Evolutionary conservation across 2,329 filamentous ascomycete genomes (phyloP).

Genomic region (Penicillium sp.): DNA sequence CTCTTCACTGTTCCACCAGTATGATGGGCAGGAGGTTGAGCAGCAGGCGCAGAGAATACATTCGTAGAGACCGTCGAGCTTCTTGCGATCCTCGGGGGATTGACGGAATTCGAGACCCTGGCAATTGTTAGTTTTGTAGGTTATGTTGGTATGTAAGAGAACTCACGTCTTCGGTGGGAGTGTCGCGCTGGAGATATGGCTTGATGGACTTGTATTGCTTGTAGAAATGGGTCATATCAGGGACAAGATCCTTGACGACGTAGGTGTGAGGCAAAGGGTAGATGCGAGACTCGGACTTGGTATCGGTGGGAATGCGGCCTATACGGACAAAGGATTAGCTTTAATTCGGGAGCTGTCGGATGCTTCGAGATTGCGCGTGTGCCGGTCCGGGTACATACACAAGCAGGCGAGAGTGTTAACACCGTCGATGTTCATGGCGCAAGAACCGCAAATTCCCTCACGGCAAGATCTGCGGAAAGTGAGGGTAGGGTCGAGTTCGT

Average conservation of each 20-base stretch:
- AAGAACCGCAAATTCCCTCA: conserved; percentile 98
- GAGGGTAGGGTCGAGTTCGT: conserved; percentile 93
- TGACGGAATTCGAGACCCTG: conserved; percentile 92
- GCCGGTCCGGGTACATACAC: conserved; percentile 64
- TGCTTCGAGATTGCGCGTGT: background rate
- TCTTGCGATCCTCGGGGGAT: conserved; percentile 86
- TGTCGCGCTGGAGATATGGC: conserved; percentile 93
- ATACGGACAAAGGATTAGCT: conserved; percentile 19
- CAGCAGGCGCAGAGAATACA: conserved; percentile 99
- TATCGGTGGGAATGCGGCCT: conserved; percentile 93
- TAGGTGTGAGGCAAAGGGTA: conserved; percentile 98
- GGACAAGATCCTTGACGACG: conserved; percentile 97
- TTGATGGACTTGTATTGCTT: conserved; percentile 99
- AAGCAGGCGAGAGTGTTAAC: conserved; percentile 96
- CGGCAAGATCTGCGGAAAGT: conserved; percentile 95
- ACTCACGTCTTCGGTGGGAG: conserved; percentile 77
- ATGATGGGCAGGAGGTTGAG: conserved; percentile 98
- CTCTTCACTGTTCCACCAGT: conserved; percentile 99
- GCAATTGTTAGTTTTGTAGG: background rate
- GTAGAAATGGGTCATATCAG: conserved; percentile 98
- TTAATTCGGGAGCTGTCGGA: conserved; percentile 2
- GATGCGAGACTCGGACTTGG: conserved; percentile 79
- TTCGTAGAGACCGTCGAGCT: conserved; percentile 97
- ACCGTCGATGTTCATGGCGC: conserved; percentile 99
- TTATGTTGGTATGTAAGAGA: conserved; percentile 19